A percentile compares a stretch with the other conserved stretches of the same genome.
phyloP scores from a whole-genome alignment of 805 yeast genomes.

The Yarrowia bubula region DNA sequence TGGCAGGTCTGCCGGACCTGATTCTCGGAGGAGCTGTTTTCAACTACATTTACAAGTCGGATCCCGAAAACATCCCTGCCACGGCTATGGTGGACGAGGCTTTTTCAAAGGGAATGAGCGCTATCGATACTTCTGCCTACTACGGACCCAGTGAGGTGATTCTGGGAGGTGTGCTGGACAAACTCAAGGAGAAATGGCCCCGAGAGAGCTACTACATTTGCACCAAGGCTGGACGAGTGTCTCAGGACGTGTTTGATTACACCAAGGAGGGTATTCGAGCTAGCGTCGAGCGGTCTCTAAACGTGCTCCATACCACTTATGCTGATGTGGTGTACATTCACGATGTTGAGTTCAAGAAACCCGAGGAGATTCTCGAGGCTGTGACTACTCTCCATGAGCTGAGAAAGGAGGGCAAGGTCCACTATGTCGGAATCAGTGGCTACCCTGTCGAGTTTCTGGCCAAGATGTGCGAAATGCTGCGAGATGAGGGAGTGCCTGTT shows the following conservation, averaged over 20 bases:
- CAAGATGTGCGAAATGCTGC: conserved; percentile 46
- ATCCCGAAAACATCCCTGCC: conserved; percentile 62
- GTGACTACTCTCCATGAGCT: conserved; percentile 56
- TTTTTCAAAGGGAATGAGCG: conserved; percentile 64
- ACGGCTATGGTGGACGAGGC: conserved; percentile 57
- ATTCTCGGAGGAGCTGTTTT: conserved; percentile 87
- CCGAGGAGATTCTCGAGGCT: conserved; percentile 57
- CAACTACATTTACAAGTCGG: conserved; percentile 72
- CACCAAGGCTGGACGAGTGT: conserved; percentile 82
- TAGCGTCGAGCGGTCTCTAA: conserved; percentile 65
- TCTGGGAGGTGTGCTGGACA: conserved; percentile 62
- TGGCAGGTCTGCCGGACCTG: conserved; percentile 44
- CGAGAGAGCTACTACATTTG: conserved; percentile 68
- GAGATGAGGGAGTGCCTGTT: conserved; percentile 53
- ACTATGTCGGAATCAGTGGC: conserved; percentile 76
- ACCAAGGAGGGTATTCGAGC: conserved; percentile 55
- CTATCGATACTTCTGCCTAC: conserved; percentile 89
- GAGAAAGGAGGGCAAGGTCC: conserved; percentile 61
- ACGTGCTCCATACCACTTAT: conserved; percentile 63
- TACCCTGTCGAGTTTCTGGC: conserved; percentile 75
- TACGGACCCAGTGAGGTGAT: conserved; percentile 84
- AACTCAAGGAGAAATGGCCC: conserved; percentile 42
- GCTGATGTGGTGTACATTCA: conserved; percentile 83
- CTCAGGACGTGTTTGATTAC: conserved; percentile 71
- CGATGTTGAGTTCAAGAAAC: conserved; percentile 78